phyloP scores from a whole-genome alignment of 768 basidiomycete species.

The Podaxis sp. region DNA sequence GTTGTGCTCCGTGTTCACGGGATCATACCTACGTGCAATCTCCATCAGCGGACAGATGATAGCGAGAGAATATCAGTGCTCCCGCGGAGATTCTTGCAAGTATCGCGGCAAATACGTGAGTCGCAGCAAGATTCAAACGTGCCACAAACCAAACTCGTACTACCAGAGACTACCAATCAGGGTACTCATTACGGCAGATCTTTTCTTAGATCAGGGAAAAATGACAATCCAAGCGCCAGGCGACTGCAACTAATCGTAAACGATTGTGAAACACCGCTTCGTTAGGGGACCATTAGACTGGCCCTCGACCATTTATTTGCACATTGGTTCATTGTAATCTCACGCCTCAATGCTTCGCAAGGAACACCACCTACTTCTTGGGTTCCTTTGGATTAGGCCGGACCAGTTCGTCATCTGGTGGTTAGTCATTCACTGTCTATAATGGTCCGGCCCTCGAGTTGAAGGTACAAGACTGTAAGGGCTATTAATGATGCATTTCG shows the following conservation, averaged over 20 bases:
- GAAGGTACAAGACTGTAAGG: not conserved
- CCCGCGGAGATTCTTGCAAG: too few relatives aligned
- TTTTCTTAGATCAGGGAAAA: not conserved
- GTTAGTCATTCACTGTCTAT: not conserved
- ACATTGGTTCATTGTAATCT: not conserved
- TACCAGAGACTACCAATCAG: not conserved
- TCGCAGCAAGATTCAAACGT: too few relatives aligned
- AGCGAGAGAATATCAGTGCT: too few relatives aligned
- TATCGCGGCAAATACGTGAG: too few relatives aligned
- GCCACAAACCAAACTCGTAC: too few relatives aligned
- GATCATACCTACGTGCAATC: too few relatives aligned
- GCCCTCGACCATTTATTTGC: not conserved
- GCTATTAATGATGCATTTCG: not conserved
- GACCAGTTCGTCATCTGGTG: constrained; percentile 19
- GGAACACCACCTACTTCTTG: not conserved
- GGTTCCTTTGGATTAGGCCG: constrained; percentile 16
- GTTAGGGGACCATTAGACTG: not conserved
- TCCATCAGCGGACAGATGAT: too few relatives aligned
- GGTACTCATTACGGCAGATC: not conserved
- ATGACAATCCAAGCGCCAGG: not conserved
- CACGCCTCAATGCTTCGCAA: not conserved
- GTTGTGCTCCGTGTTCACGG: not conserved
- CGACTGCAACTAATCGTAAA: not conserved
- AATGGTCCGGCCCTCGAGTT: not conserved
- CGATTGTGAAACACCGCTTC: not conserved